Evolutionary conservation across 2,329 filamentous ascomycete genomes (phyloP).

Genomic region (Neofusicoccum laricinum): DNA sequence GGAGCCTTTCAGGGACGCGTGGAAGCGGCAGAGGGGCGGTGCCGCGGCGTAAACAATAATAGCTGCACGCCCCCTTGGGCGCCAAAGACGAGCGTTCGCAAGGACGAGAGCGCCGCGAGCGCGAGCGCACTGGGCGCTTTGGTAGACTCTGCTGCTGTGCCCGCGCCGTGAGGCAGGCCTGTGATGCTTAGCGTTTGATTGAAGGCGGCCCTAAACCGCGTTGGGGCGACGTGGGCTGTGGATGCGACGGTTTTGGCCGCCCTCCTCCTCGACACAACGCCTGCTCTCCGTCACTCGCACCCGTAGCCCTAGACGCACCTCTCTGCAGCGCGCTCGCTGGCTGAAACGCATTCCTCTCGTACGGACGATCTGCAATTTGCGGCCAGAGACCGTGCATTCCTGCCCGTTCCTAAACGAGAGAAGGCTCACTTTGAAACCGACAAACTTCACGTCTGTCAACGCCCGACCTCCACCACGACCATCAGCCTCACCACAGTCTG

Average conservation of each 20-base stretch:
- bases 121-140: neutral
- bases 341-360: conserved; percentile 17
- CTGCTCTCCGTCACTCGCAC: conserved; percentile 4
- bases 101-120: conserved; percentile 1
- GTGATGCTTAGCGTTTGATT: conserved; percentile 13
- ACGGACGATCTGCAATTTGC: conserved; percentile 18
- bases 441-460: conserved; percentile 20
- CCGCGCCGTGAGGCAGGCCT: neutral
- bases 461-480: conserved; percentile 19
- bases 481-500: conserved; percentile 16
- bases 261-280: conserved; percentile 13
- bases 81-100: neutral
- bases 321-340: conserved; percentile 8
- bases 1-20: conserved; percentile 13
- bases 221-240: conserved; percentile 13
- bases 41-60: conserved; percentile 7
- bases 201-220: conserved; percentile 10
- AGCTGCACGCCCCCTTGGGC: neutral
- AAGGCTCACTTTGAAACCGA: conserved; percentile 21
- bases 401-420: conserved; percentile 21
- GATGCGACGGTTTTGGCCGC: conserved; percentile 15
- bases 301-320: conserved; percentile 4
- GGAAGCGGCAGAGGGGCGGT: conserved; percentile 10
- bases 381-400: conserved; percentile 19
- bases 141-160: neutral